These are phyloP conservation scores for Silene latifolia DNA, from an alignment of 148 eudicot species.

Conservation along the genomic window DNA sequence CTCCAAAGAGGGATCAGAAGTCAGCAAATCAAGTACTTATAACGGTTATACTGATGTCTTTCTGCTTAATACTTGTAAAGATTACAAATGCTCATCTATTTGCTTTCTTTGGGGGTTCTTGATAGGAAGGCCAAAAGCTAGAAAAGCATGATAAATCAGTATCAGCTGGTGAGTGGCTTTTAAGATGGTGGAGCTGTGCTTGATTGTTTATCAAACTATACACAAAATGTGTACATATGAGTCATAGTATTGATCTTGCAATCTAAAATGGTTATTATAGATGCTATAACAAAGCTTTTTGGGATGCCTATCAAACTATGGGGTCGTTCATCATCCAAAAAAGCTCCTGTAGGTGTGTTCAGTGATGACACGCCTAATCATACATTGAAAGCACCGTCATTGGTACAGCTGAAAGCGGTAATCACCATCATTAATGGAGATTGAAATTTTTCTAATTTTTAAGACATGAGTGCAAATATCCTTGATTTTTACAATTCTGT, in stretches of 20 bases:
- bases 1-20: background rate
- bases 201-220: background rate
- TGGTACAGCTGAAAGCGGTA: slow-evolving; percentile 16
- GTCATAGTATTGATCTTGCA: background rate
- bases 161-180: slow-evolving; percentile 18
- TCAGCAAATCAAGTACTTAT: slow-evolving; percentile 8
- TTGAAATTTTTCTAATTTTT: background rate
- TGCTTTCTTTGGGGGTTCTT: background rate
- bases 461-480: background rate
- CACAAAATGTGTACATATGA: background rate
- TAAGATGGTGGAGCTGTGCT: background rate
- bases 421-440: background rate
- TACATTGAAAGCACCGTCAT: slow-evolving; percentile 1
- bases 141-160: slow-evolving; percentile 12
- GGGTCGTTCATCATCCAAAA: slow-evolving; percentile 10
- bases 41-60: background rate
- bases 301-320: slow-evolving; percentile 17
- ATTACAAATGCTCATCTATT: slow-evolving; percentile 1
- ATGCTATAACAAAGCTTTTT: slow-evolving; percentile 11
- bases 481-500: background rate
- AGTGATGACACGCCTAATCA: background rate
- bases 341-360: background rate
- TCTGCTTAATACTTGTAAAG: background rate
- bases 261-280: background rate
- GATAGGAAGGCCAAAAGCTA: slow-evolving; percentile 11